Evolutionary conservation across 768 basidiomycete genomes (phyloP), one percentile per base, ranked within the genome.

Genomic region (Tricholoma furcatifolium): DNA sequence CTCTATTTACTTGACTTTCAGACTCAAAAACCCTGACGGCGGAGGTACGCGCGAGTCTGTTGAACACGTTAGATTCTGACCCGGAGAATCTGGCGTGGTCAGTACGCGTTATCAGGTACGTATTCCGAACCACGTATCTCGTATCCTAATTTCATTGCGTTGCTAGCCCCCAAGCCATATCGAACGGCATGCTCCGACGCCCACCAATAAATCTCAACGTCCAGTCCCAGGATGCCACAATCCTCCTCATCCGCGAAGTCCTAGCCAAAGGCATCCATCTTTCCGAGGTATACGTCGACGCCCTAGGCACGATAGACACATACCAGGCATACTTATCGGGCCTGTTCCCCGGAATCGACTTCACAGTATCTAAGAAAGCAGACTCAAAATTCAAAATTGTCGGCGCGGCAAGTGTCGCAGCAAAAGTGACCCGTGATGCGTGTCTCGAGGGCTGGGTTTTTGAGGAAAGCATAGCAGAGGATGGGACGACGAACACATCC

Each of bases 351-450:
- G 84, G 82, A 6, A 89, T 98, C 57, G 71, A 74, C 36, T 95
- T 99, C 66, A 94, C 91, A 0, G 97, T 99, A 20, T 81, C 85
- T 9, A 82, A 84, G 23, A 98, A 99, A 69, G 97, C 97, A 14
- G 97, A 99, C 64, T 85, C 87, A n/a, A 85, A 91, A 56, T 99
- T 83, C 79, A 97, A 94, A 64, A 95, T 99, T 54, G 97, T 99
- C 54, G 88, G 93, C 18, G 97, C 97, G 6, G 97, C 96, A 1
- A 93, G 91, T 66, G 92, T 98, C n/a, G 93, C 93, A 2, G 97
- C 97, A 2, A 99, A 99, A 70, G 94, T 96, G 23, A 98, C 95
- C 0, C 78, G 96, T 51, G 96, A 98, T 63, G 84, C 87, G 6
- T 93, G 93, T 68, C 76, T 98, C 17, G 87, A 95, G 55, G 78